Percentiles rank a stretch among this genome's conserved stretches.
Conservation (phyloP, 163 green algal genomes). For the Smithsoniella earleae region DNA sequence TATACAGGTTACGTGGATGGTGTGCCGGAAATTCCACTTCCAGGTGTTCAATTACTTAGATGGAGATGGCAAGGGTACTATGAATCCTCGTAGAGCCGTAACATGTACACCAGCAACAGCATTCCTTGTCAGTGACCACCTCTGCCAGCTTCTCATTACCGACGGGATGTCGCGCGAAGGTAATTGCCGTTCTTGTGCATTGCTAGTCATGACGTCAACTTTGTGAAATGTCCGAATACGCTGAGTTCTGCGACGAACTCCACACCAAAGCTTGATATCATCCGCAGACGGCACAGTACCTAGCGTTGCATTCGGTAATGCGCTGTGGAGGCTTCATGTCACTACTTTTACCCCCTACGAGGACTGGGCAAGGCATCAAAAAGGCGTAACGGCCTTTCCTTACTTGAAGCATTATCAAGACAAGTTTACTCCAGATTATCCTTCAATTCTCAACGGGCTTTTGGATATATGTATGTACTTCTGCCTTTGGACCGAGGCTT, state of each 20-base stretch:
- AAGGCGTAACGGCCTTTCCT: too few relatives aligned
- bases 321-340: slow-evolving; percentile 43
- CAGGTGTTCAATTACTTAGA: slow-evolving; percentile 47
- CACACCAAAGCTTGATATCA: too few relatives aligned
- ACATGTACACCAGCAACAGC: slow-evolving; percentile 43
- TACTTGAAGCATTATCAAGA: too few relatives aligned
- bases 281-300: not conserved
- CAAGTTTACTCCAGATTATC: not conserved
- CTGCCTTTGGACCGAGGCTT: slow-evolving; percentile 43
- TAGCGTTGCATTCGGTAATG: slow-evolving; percentile 24
- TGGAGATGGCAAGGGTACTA: not conserved
- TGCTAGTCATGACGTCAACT: too few relatives aligned
- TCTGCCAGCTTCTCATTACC: slow-evolving; percentile 40
- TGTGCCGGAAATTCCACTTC: slow-evolving; percentile 49
- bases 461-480: slow-evolving; percentile 40
- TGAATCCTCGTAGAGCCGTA: not conserved
- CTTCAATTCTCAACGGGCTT: not conserved
- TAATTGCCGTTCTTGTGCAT: too few relatives aligned
- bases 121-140: slow-evolving; percentile 48
- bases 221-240: too few relatives aligned
- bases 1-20: slow-evolving; percentile 28
- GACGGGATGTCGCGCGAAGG: slow-evolving; percentile 33
- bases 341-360: slow-evolving; percentile 46
- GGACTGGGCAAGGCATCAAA: slow-evolving; percentile 30
- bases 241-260: too few relatives aligned